Percentiles rank a stretch among this genome's conserved stretches.
phyloP scores from a whole-genome alignment of 257 asterid species.

The Rehmannia glutinosa region DNA sequence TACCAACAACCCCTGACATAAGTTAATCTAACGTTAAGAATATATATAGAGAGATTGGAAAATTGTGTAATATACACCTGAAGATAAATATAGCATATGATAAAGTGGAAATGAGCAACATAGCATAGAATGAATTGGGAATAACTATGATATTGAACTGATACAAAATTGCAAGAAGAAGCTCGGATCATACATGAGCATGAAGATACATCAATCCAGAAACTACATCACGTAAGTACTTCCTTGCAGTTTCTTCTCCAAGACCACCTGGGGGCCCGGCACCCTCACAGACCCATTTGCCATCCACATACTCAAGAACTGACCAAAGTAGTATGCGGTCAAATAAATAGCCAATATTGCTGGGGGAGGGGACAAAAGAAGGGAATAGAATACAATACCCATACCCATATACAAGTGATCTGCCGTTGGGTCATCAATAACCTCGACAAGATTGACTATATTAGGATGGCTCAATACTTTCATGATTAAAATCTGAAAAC shows the following conservation, averaged over 20 bases:
- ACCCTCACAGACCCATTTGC: constrained; percentile 89
- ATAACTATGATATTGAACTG: too few relatives aligned
- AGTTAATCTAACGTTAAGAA: too few relatives aligned
- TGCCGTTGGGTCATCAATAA: constrained; percentile 84
- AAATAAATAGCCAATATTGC: constrained; percentile 11
- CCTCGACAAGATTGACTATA: constrained; percentile 91
- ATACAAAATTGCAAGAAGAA: constrained; percentile 9
- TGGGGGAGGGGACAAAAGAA: constrained; percentile 9
- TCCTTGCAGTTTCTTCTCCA: constrained; percentile 67
- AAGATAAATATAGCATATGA: too few relatives aligned
- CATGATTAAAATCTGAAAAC: constrained; percentile 78
- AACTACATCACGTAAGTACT: constrained; percentile 80
- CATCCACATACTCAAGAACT: constrained; percentile 97
- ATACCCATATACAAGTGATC: constrained; percentile 97
- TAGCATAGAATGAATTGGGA: not conserved
- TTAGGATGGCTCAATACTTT: constrained; percentile 92
- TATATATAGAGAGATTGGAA: too few relatives aligned
- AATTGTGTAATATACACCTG: too few relatives aligned
- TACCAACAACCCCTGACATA: too few relatives aligned
- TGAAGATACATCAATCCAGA: constrained; percentile 96
- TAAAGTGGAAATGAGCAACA: not conserved
- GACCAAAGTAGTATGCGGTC: constrained; percentile 27
- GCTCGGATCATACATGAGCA: constrained; percentile 70
- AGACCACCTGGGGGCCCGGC: constrained; percentile 70
- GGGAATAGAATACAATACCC: constrained; percentile 49